phyloP scores from a whole-genome alignment of 345 rosid genomes.

The Murraya paniculata region DNA sequence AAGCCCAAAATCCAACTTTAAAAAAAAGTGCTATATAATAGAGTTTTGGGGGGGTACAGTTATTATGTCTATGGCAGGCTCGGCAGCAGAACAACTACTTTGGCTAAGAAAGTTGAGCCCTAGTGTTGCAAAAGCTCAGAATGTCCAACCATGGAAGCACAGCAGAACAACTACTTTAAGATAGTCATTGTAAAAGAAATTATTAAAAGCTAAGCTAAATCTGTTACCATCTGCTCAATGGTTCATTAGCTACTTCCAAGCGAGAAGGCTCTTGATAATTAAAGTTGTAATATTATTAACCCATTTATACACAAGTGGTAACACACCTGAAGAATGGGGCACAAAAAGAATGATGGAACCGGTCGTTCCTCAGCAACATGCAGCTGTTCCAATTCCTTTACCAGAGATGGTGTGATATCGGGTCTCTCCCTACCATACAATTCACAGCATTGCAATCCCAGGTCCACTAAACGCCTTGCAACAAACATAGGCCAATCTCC shows the following conservation, averaged over 20 bases:
- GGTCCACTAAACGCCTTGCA: slow-evolving; percentile 42
- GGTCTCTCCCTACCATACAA: slow-evolving; percentile 47
- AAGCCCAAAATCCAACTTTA: background rate
- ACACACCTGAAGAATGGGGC: slow-evolving; percentile 70
- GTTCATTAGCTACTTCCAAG: slow-evolving; percentile 1
- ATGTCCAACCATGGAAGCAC: background rate
- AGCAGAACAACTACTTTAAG: background rate
- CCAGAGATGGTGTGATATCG: slow-evolving; percentile 55
- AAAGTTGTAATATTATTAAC: background rate
- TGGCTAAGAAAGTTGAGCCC: background rate
- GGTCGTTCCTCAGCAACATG: slow-evolving; percentile 50
- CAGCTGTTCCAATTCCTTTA: slow-evolving; percentile 63
- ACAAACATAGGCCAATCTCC: slow-evolving; percentile 64
- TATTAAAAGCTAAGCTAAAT: slow-evolving; percentile 6
- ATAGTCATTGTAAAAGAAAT: background rate
- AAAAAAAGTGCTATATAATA: background rate
- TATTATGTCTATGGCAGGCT: background rate
- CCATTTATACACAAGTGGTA: background rate
- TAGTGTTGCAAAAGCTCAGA: background rate
- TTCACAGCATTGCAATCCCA: slow-evolving; percentile 67
- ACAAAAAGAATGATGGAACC: slow-evolving; percentile 63
- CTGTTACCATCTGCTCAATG: background rate
- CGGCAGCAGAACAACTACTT: background rate
- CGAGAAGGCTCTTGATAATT: background rate
- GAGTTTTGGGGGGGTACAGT: background rate